Percentiles rank a stretch among this genome's conserved stretches.
phyloP scores from a whole-genome alignment of 768 basidiomycete genomes.

The Podaxis sp. region DNA sequence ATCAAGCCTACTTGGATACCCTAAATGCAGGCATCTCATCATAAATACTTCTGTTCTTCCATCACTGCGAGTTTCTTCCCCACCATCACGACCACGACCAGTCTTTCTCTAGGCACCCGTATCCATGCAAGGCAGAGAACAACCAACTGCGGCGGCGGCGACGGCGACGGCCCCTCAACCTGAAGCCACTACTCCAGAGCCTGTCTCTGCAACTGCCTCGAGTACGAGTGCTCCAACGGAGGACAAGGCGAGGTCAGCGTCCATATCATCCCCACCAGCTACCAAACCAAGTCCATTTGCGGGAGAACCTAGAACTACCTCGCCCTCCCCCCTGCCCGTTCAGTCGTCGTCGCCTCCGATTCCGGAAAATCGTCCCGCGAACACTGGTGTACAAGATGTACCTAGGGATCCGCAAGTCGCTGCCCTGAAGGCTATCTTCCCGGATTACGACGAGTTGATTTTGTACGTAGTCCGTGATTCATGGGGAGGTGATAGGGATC shows the following conservation, averaged over 20 bases:
- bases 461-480: constrained; percentile 40
- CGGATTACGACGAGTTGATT: constrained; percentile 72
- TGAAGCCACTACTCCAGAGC: not conserved
- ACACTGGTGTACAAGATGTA: constrained; percentile 13
- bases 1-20: not conserved
- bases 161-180: not conserved
- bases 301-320: not conserved
- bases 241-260: not conserved
- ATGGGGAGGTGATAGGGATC: not conserved
- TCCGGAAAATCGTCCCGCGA: not conserved
- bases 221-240: not conserved
- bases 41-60: not conserved
- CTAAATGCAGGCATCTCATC: not conserved
- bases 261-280: not conserved
- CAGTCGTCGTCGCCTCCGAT: not conserved
- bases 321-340: not conserved
- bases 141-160: not conserved
- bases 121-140: constrained; percentile 3
- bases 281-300: not conserved
- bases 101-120: not conserved
- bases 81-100: not conserved
- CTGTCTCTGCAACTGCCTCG: not conserved
- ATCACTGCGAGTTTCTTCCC: not conserved
- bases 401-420: constrained; percentile 46
- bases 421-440: constrained; percentile 65